Conservation (phyloP, 1,139 yeast species). For the Taiozyma sp. region DNA sequence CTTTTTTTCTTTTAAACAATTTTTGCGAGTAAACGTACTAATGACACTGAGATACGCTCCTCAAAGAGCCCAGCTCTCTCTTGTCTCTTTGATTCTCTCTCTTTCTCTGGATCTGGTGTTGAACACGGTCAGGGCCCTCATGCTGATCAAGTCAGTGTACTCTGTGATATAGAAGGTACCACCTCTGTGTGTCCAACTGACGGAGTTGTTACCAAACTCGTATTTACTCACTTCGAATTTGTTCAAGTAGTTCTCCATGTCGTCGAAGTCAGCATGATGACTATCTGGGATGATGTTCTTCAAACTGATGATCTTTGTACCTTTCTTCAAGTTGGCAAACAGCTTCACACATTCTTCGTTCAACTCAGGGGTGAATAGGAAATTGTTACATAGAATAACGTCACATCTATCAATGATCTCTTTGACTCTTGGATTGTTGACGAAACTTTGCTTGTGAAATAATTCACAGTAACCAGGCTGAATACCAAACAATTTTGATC, state of each 20-base stretch:
- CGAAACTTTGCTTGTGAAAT: constrained; percentile 66
- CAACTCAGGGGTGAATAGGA: constrained; percentile 69
- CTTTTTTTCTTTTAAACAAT: not conserved
- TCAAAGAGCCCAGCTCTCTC: not conserved
- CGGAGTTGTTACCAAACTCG: constrained; percentile 65
- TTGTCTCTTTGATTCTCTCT: constrained; percentile 1
- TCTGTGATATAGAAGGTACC: constrained; percentile 79
- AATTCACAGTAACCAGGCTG: constrained; percentile 49
- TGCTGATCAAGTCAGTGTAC: constrained; percentile 18
- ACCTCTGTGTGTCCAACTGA: constrained; percentile 87
- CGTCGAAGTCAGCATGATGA: constrained; percentile 46
- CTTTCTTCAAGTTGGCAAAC: constrained; percentile 59
- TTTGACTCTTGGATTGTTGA: constrained; percentile 52
- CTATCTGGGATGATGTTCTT: constrained; percentile 62
- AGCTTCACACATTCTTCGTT: constrained; percentile 65
- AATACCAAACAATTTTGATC: constrained; percentile 62
- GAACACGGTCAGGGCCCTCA: constrained; percentile 22
- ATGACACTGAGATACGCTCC: not conserved
- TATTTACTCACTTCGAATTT: constrained; percentile 58
- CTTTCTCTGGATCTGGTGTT: constrained; percentile 25
- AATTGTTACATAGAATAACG: constrained; percentile 75
- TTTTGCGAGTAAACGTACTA: not conserved
- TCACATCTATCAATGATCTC: constrained; percentile 55
- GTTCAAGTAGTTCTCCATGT: constrained; percentile 57
- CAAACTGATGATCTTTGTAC: constrained; percentile 73